Conservation (phyloP, 306 rosid species). For the Fragaria vesca region DNA sequence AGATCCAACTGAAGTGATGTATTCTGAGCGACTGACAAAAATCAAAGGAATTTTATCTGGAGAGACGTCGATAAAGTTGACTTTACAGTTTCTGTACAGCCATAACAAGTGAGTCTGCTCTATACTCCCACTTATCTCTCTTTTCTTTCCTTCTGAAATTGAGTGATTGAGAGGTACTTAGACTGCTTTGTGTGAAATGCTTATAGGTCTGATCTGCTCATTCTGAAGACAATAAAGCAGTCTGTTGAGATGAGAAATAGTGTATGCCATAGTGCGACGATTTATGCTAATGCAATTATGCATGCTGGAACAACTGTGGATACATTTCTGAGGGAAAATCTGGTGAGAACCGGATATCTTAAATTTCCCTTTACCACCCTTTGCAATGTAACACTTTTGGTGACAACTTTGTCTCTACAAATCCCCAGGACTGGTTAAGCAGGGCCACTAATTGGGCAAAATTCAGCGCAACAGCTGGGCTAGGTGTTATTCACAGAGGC, state of each 20-base stretch:
- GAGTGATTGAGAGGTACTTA: slow-evolving; percentile 23
- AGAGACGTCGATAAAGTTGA: slow-evolving; percentile 88
- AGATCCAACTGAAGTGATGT: slow-evolving; percentile 75
- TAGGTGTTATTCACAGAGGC: slow-evolving; percentile 96
- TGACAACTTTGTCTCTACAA: slow-evolving; percentile 17
- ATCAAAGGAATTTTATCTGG: slow-evolving; percentile 92
- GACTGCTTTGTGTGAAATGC: slow-evolving; percentile 29
- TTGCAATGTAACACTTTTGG: slow-evolving; percentile 14
- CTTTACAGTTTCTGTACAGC: slow-evolving; percentile 88
- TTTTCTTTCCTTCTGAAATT: slow-evolving; percentile 11
- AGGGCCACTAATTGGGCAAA: slow-evolving; percentile 99
- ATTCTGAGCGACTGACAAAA: slow-evolving; percentile 79
- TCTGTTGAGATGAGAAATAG: slow-evolving; percentile 99
- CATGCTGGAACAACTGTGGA: slow-evolving; percentile 98
- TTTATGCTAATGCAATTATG: slow-evolving; percentile 94
- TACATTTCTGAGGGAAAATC: slow-evolving; percentile 91
- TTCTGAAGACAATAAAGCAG: slow-evolving; percentile 95
- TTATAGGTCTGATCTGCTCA: slow-evolving; percentile 88
- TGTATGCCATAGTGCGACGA: slow-evolving; percentile 95
- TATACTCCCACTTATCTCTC: background rate
- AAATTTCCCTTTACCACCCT: background rate
- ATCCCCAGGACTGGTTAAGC: slow-evolving; percentile 89
- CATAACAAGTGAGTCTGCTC: slow-evolving; percentile 84
- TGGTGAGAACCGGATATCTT: slow-evolving; percentile 50
- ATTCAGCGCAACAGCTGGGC: slow-evolving; percentile 96